Percentiles rank a stretch among this genome's conserved stretches.
These are phyloP conservation scores for Pichia exigua DNA, from an alignment of 805 yeast genomes.

Conservation along the genomic window DNA sequence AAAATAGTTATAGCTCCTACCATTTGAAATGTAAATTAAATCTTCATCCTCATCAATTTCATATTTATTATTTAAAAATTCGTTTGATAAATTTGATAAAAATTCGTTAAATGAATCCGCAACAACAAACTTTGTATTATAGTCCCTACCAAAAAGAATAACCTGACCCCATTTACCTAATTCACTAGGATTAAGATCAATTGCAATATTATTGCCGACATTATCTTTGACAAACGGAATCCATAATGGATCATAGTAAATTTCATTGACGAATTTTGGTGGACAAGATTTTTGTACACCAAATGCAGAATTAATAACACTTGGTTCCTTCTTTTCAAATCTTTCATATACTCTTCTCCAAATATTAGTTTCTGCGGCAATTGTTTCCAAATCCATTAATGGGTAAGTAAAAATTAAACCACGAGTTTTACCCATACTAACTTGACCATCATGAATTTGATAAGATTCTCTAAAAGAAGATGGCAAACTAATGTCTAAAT, in stretches of 20 bases:
- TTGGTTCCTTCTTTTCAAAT: constrained; percentile 15
- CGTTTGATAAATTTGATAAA: constrained; percentile 73
- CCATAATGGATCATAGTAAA: constrained; percentile 89
- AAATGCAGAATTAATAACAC: constrained; percentile 13
- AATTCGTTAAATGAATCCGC: constrained; percentile 90
- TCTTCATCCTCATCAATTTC: constrained; percentile 60
- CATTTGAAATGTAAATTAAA: constrained; percentile 29
- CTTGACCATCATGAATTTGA: constrained; percentile 88
- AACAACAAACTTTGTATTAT: constrained; percentile 78
- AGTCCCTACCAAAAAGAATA: constrained; percentile 88
- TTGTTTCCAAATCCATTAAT: constrained; percentile 71
- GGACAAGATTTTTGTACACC: constrained; percentile 60
- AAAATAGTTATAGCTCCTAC: constrained; percentile 47
- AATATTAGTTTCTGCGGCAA: constrained; percentile 69
- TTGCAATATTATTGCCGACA: constrained; percentile 85
- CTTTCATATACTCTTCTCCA: constrained; percentile 68
- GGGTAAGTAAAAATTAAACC: constrained; percentile 79
- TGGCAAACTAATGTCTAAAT: constrained; percentile 68
- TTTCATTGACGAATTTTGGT: constrained; percentile 59
- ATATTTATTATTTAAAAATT: constrained; percentile 79
- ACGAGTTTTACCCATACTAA: constrained; percentile 60
- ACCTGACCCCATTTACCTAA: constrained; percentile 84
- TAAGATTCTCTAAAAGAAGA: constrained; percentile 73
- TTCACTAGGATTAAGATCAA: constrained; percentile 80
- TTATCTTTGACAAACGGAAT: constrained; percentile 84